Evolutionary conservation across 2,329 filamentous ascomycete species (phyloP), one percentile per base, ranked within the genome.

Genomic region (Didymellaceae sp.): DNA sequence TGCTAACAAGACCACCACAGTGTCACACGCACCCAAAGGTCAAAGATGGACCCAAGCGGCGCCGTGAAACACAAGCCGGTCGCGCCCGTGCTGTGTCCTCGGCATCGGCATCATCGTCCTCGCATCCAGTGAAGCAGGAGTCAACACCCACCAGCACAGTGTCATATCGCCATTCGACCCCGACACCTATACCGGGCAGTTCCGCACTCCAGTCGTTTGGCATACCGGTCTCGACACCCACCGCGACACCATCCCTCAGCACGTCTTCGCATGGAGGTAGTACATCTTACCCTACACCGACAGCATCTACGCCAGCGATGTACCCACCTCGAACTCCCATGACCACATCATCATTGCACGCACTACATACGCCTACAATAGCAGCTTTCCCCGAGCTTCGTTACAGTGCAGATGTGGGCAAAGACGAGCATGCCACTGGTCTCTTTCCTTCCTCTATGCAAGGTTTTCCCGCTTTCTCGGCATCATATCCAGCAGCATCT

Each of bases 21-120:
- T 76, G 73, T 57, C 74, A 76, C 59, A 74, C 72, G 2, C 74
- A 75, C 46, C 71, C 74, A 8, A 75, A 75, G 61, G 72, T 75
- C 44, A 75, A 75, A 62, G 74, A 76, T 48, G 72, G 71, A 8
- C 73, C 73, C 24, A 76, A 75, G 52, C 62, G 73, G 45, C 74
- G 74, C 35, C 72, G 73, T 56, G 73, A 75, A 65, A 74, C 73
- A 7, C 63, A 72, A 24, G 63, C 67, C 22, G 67, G 69, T 18
- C 71, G 71, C 32, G 65, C 66, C 45, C 71, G 71, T 44, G 68
- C 71, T 14, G 66, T 57, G 9, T 73, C 70, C 7, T 72, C 70
- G 9, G 61, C 68, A 16, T 72, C 69, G 13, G 58, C 68, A 17
- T 63, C 66, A 0, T 70, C 70, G 14, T 70, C 66, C 2, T 64